These are phyloP conservation scores for Fraxinus dipetala DNA, from an alignment of 305 asterid genomes.

Conservation along the genomic window DNA sequence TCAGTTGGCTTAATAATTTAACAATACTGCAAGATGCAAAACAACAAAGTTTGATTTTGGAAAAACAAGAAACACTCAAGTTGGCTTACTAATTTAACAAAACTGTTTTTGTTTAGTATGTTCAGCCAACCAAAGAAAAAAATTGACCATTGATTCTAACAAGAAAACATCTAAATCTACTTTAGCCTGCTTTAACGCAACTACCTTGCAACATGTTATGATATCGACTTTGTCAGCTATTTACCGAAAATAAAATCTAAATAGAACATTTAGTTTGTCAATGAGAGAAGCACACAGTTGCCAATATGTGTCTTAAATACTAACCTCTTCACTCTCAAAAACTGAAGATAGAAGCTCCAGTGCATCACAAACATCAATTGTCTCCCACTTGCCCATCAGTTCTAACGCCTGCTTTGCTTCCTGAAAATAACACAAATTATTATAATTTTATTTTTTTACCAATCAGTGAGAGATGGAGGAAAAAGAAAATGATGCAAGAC, in stretches of 20 bases:
- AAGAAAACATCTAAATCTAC: background rate
- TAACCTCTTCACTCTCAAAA: conserved; percentile 98
- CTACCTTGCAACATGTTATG: conserved; percentile 17
- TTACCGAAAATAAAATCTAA: background rate
- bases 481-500: background rate
- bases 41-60: too few species aligned
- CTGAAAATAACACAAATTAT: conserved; percentile 41
- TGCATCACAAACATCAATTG: conserved; percentile 95
- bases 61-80: too few species aligned
- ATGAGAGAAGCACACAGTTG: conserved; percentile 18
- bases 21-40: background rate
- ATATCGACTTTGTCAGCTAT: conserved; percentile 16
- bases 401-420: conserved; percentile 98
- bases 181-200: conserved; percentile 6
- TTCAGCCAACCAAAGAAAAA: background rate
- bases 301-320: conserved; percentile 22
- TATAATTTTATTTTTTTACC: background rate
- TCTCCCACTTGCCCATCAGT: conserved; percentile 96
- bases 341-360: conserved; percentile 95
- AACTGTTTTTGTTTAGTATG: background rate
- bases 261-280: background rate
- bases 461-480: background rate
- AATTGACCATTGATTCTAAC: background rate
- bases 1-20: background rate
- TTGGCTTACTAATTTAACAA: background rate